These are phyloP conservation scores for Vitis hybrid DNA, from an alignment of 177 flowering plant species.

Conservation along the genomic window DNA sequence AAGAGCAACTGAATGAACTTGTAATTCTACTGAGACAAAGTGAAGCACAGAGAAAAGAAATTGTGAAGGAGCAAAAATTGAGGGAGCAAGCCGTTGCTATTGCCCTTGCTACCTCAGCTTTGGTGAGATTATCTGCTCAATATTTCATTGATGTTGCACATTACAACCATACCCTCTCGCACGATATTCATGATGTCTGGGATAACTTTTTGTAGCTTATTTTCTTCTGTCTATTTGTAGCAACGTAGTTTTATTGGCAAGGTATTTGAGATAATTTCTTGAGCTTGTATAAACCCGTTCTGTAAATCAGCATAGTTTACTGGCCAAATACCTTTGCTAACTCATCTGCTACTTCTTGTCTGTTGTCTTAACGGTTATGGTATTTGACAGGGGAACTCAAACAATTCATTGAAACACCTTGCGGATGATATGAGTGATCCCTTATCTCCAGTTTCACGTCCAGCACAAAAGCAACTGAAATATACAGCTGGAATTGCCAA, in stretches of 20 bases:
- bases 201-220: neutral
- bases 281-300: too few species aligned
- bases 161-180: too few species aligned
- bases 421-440: slow-evolving; percentile 67
- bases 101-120: slow-evolving; percentile 68
- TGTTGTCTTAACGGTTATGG: neutral
- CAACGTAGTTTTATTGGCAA: too few species aligned
- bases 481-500: slow-evolving; percentile 88
- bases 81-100: slow-evolving; percentile 83
- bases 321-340: too few species aligned
- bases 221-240: neutral
- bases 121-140: slow-evolving; percentile 43
- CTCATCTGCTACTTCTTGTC: neutral
- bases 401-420: slow-evolving; percentile 58
- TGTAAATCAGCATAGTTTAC: too few species aligned
- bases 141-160: too few species aligned
- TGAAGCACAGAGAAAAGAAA: slow-evolving; percentile 79
- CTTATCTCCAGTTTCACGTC: slow-evolving; percentile 66
- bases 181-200: too few species aligned
- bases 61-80: slow-evolving; percentile 82
- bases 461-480: slow-evolving; percentile 90
- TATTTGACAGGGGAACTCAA: slow-evolving; percentile 51
- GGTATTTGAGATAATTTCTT: too few species aligned
- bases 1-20: slow-evolving; percentile 90
- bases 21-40: slow-evolving; percentile 77